These are phyloP conservation scores for Ascobolus immersus DNA, from an alignment of 495 filamentous ascomycete genomes.

Conservation along the genomic window DNA sequence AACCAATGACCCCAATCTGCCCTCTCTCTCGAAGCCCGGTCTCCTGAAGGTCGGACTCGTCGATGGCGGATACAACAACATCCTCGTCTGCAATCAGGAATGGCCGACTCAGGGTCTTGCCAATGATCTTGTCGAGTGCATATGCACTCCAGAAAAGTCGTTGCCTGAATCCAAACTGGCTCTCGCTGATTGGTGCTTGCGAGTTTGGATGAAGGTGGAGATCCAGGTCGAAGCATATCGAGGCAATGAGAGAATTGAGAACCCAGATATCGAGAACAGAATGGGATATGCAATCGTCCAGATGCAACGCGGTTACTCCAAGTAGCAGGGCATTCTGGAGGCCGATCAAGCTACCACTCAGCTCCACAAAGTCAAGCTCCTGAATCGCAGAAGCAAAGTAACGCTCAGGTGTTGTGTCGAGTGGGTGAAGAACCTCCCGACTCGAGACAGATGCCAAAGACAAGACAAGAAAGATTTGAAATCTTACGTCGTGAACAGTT, in stretches of 20 bases:
- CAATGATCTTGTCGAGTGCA: constrained; percentile 24
- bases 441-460: constrained; percentile 12
- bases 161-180: constrained; percentile 11
- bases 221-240: constrained; percentile 13
- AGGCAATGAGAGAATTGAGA: constrained; percentile 14
- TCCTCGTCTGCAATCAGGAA: no score
- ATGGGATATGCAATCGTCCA: constrained; percentile 3
- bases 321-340: constrained; percentile 11
- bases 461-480: constrained; percentile 14
- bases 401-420: no score
- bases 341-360: constrained; percentile 13
- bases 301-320: constrained; percentile 12
- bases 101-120: constrained; percentile 22
- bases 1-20: no score
- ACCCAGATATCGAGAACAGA: constrained; percentile 13
- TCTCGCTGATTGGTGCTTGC: constrained; percentile 1
- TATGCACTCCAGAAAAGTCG: constrained; percentile 29
- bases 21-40: no score
- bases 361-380: constrained; percentile 7
- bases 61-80: no score
- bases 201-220: constrained; percentile 13
- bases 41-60: no score
- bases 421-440: constrained; percentile 4
- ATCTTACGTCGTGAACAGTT: constrained; percentile 10
- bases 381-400: constrained; percentile 14